Conservation (phyloP, 768 basidiomycete species). For the Thelephora aurantiotincta region DNA sequence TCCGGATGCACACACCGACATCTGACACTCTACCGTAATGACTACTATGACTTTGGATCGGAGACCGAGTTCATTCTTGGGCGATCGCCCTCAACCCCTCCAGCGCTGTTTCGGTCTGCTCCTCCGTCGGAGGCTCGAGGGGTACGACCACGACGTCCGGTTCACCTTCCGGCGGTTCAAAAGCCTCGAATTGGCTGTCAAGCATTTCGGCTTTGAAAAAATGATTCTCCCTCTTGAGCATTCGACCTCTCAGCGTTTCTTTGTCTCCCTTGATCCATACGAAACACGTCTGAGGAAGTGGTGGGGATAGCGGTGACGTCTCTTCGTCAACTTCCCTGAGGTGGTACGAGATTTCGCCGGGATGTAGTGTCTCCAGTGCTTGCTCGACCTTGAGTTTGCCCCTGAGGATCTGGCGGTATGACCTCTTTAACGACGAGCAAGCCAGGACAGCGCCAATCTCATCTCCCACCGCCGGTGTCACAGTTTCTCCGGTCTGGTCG, state of each 20-base stretch:
- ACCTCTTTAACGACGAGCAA: constrained; percentile 72
- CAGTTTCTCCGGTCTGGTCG: not conserved
- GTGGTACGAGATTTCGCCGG: constrained; percentile 9
- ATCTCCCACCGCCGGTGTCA: not conserved
- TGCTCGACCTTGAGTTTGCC: constrained; percentile 23
- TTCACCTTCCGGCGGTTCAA: constrained; percentile 61
- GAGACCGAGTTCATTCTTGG: constrained; percentile 5
- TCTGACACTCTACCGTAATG: too few relatives aligned
- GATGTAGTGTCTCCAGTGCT: constrained; percentile 8
- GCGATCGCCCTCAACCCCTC: constrained; percentile 22
- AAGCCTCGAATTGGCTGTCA: constrained; percentile 56
- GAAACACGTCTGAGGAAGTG: constrained; percentile 50
- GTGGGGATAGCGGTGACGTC: constrained; percentile 16
- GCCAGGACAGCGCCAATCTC: constrained; percentile 59
- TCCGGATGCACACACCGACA: too few relatives aligned
- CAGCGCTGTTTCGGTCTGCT: constrained; percentile 36
- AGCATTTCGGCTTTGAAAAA: constrained; percentile 81
- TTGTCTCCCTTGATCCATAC: constrained; percentile 59
- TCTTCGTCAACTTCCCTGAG: constrained; percentile 13
- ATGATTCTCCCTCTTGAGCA: constrained; percentile 52
- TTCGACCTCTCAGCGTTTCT: constrained; percentile 44
- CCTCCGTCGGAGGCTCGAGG: constrained; percentile 34
- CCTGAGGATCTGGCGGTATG: constrained; percentile 73
- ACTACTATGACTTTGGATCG: too few relatives aligned
- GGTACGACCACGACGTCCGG: constrained; percentile 52